Evolutionary conservation across 805 yeast genomes (phyloP).

Genomic region (Sungouiella thailandica): DNA sequence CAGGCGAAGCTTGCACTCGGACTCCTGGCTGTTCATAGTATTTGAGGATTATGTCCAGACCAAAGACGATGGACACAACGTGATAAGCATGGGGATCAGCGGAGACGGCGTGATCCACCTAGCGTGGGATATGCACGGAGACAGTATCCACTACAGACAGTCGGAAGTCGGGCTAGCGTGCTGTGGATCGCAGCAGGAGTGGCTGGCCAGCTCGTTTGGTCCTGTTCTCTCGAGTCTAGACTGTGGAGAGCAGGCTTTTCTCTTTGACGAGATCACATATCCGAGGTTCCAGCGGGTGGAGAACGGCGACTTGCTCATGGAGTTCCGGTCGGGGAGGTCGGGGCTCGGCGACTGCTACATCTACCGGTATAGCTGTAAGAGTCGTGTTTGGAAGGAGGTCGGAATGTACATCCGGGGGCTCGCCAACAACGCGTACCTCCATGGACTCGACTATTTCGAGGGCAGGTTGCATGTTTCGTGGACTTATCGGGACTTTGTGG

Average conservation of each 20-base stretch:
- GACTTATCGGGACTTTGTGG: slow-evolving; percentile 17
- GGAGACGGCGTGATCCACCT: slow-evolving; percentile 17
- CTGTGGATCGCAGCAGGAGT: not conserved
- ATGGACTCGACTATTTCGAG: slow-evolving; percentile 11
- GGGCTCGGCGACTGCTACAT: slow-evolving; percentile 16
- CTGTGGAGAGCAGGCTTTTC: not conserved
- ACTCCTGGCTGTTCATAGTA: slow-evolving; percentile 8
- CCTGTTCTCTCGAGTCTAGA: slow-evolving; percentile 1
- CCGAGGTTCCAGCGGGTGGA: slow-evolving; percentile 12
- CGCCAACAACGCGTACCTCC: slow-evolving; percentile 14
- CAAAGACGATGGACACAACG: slow-evolving; percentile 17
- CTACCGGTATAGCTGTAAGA: slow-evolving; percentile 4
- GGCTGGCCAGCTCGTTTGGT: slow-evolving; percentile 2
- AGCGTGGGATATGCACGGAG: slow-evolving; percentile 18
- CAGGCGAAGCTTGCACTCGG: slow-evolving; percentile 5
- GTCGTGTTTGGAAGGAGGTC: slow-evolving; percentile 8
- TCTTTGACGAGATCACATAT: slow-evolving; percentile 11
- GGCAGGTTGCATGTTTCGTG: slow-evolving; percentile 11
- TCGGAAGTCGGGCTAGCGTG: slow-evolving; percentile 4
- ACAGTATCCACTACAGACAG: slow-evolving; percentile 12
- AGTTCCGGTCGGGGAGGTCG: slow-evolving; percentile 13
- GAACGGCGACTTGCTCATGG: slow-evolving; percentile 8
- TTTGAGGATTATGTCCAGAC: slow-evolving; percentile 13
- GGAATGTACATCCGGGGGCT: slow-evolving; percentile 11
- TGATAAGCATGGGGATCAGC: slow-evolving; percentile 17